Evolutionary conservation across 805 yeast genomes (phyloP), one percentile per base, ranked within the genome.

Genomic region (Zygosaccharomyces siamensis): DNA sequence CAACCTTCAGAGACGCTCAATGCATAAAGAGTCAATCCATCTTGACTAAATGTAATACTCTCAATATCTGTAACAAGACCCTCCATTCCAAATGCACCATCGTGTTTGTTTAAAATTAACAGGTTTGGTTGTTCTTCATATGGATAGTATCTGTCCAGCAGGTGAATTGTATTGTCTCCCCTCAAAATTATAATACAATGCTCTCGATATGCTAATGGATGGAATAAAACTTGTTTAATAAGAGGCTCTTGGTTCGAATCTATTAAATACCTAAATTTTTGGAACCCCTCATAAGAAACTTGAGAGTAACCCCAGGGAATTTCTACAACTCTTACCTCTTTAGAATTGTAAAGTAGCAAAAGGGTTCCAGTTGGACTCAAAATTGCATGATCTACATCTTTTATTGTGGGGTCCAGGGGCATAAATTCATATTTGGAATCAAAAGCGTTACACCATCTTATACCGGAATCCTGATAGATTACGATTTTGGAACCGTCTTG

Each of bases 1-100:
- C 62, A 60, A 14, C 84, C 81, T 46, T 80, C 84, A 7, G 67
- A 60, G 7, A 75, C 27, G 39, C 54, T 75, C 45, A 80, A 56
- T 7, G 83, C 59, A 56, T 76, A 80, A 18, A 85, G 64, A 0
- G 86, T 74, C 45, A 84, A 57, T 2, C 73, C 72, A 10, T 83
- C 83, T 16, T 52, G 43, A 40, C 67, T 55, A 27, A 67, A 62
- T 6, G 53, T 38, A 8, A 66, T 51, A 21, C 58, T 52, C 7
- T 45, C 44, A 18, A 66, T 58, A 37, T 55, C 58, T 4, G 53
- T 51, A 4, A 63, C 48, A 16, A 50, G 48, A 21, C 49, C 49
- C n/a, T 58, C 58, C 28, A 59, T 36, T 35, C 68, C 64, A 33
- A 62, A 50, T 1, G 56, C 38, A 18, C 47, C 52, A 14, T 48